Evolutionary conservation across 768 basidiomycete genomes (phyloP).

Genomic region (Lanmaoa rubissima): DNA sequence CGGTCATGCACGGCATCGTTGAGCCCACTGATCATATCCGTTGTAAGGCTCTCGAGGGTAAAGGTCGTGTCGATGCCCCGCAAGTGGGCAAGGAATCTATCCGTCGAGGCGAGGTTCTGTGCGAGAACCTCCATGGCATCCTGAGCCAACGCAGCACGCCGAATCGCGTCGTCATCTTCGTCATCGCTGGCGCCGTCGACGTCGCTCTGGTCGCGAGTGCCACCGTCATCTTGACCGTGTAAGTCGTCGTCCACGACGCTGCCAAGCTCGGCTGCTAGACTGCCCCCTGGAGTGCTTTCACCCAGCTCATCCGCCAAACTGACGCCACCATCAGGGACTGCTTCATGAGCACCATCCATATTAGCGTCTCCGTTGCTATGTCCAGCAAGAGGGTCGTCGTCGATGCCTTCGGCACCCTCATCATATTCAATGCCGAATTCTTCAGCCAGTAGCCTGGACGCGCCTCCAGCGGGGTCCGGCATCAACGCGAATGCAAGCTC

Average conservation of each 20-base stretch:
- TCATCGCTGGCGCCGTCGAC: slow-evolving; percentile 21
- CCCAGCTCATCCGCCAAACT: slow-evolving; percentile 47
- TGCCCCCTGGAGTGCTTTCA: slow-evolving; percentile 15
- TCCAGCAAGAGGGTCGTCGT: slow-evolving; percentile 29
- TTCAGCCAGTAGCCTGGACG: slow-evolving; percentile 74
- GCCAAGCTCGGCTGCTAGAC: slow-evolving; percentile 26
- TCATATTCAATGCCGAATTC: slow-evolving; percentile 91
- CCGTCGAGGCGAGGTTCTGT: slow-evolving; percentile 72
- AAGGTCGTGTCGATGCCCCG: slow-evolving; percentile 58
- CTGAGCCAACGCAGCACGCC: slow-evolving; percentile 27
- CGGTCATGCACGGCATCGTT: slow-evolving; percentile 75
- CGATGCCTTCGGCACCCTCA: slow-evolving; percentile 81
- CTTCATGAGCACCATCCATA: slow-evolving; percentile 32
- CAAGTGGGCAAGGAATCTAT: slow-evolving; percentile 71
- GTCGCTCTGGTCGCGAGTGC: slow-evolving; percentile 11
- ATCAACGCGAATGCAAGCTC: slow-evolving; percentile 85
- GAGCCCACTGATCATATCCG: slow-evolving; percentile 72
- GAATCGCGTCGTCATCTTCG: slow-evolving; percentile 28
- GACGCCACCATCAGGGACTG: slow-evolving; percentile 23
- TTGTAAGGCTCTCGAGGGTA: slow-evolving; percentile 65
- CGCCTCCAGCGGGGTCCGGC: slow-evolving; percentile 75
- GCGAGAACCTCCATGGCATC: slow-evolving; percentile 76
- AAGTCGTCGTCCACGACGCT: slow-evolving; percentile 20
- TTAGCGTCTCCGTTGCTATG: slow-evolving; percentile 28
- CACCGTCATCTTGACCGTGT: slow-evolving; percentile 11